Evolutionary conservation across 2,329 filamentous ascomycete genomes (phyloP), one percentile per base, ranked within the genome.

Genomic region (Arthrinium phaeospermum): DNA sequence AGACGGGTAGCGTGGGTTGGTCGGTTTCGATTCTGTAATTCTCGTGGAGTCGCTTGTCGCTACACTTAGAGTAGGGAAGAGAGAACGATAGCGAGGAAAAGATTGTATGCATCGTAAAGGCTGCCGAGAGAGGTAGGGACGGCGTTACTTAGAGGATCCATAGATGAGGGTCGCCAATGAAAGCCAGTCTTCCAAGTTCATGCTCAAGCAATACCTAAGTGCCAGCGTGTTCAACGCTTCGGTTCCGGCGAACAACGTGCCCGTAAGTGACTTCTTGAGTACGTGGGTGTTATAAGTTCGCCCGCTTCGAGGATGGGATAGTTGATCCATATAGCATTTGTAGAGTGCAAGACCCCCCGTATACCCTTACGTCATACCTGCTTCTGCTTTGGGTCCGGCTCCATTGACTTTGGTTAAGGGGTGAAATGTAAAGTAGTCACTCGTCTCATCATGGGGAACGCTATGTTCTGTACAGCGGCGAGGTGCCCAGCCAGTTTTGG

Each of bases 401-500:
- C 8, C 7, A 41, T 41, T 10, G 8, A 10, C 37, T 41, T 7
- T 41, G 37, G 1, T 51, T 12, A 51, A 51, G n/a, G 1, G 7
- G 0, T 27, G 13, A 27, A 4, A 4, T 3, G n/a, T 13, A 13
- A 13, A 14, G 10, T 27, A 27, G 37, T 41, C 37, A 41, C 37
- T 41, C 10, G 37, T 41, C n/a, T 4, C n/a, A 51, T 51, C n/a
- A 57, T 53, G 12, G 14, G 53, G 30, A 16, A 34, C 19, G n/a
- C 30, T 5, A 61, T 6, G 27, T 57, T 57, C 34, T 41, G 34
- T n/a, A 64, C 34, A 64, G 34, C 19, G 30, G 57, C 57, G 57
- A 64, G 22, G 16, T 41, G 57, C 57, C 34, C 57, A 64, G 57
- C 57, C 57, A 64, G 57, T 64, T n/a, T 41, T n/a, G 34, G 34